Conservation (phyloP, 768 basidiomycete species). For the Trametes coccinea region DNA sequence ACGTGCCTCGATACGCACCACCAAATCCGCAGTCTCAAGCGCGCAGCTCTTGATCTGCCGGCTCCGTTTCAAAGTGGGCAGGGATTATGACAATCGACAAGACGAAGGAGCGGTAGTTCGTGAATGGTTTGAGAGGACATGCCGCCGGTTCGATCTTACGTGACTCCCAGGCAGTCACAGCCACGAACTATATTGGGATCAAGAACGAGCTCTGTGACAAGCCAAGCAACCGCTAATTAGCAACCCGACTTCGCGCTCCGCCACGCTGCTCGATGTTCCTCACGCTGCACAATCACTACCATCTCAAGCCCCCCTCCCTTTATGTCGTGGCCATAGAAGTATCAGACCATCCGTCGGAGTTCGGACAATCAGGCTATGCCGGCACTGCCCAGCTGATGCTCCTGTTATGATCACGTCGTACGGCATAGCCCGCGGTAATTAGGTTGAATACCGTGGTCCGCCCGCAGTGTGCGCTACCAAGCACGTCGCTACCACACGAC, state of each 20-base stretch:
- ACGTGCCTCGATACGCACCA: no score
- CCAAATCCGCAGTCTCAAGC: no score
- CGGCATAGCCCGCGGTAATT: constrained; percentile 10
- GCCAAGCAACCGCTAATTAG: not conserved
- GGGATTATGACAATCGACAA: no score
- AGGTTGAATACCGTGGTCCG: constrained; percentile 5
- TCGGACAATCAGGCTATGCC: not conserved
- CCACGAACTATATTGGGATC: constrained; percentile 6
- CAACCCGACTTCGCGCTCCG: not conserved
- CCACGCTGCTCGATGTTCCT: no score
- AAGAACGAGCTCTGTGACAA: not conserved
- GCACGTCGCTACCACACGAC: not conserved
- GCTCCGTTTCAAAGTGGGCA: no score
- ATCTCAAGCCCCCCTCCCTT: no score
- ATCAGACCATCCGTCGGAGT: not conserved
- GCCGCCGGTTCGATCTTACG: constrained; percentile 1
- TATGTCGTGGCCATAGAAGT: no score
- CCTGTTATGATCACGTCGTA: constrained; percentile 7
- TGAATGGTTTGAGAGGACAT: no score
- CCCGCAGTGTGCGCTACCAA: not conserved
- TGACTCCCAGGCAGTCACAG: constrained; percentile 6
- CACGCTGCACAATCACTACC: no score
- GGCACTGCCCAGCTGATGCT: not conserved
- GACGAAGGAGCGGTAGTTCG: no score
- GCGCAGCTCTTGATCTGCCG: no score